Conservation (phyloP, 805 yeast genomes). For the Tetrapisispora fleetii region DNA sequence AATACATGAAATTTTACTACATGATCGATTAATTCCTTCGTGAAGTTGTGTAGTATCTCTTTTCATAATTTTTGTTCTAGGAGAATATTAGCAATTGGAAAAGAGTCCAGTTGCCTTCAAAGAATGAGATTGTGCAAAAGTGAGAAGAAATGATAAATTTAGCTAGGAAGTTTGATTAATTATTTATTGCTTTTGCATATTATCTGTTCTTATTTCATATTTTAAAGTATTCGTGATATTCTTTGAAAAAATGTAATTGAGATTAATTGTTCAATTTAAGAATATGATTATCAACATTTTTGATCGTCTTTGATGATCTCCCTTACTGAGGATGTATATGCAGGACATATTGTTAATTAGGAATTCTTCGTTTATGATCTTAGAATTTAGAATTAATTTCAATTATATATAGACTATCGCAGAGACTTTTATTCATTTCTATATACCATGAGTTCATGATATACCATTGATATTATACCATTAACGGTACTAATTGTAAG, state of each 20-base stretch:
- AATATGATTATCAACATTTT: slow-evolving; percentile 24
- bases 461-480: slow-evolving; percentile 11
- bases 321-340: slow-evolving; percentile 64
- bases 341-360: slow-evolving; percentile 56
- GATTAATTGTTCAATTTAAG: slow-evolving; percentile 3
- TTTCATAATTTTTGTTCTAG: no score
- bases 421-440: background rate
- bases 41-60: no score
- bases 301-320: slow-evolving; percentile 20
- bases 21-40: no score
- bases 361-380: slow-evolving; percentile 73
- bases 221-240: background rate
- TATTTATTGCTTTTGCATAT: background rate
- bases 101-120: no score
- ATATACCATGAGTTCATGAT: slow-evolving; percentile 23
- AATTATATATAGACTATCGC: background rate
- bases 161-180: slow-evolving; percentile 1
- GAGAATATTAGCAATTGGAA: no score
- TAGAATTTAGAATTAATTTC: background rate
- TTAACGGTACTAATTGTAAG: background rate
- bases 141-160: background rate
- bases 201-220: background rate
- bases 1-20: background rate
- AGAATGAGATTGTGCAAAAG: no score
- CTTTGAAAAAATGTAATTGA: background rate